A percentile compares a stretch with the other conserved stretches of the same genome.
Evolutionary conservation across 1,284 basidiomycete species (phyloP).

Genomic region (Dichomitus squalens): DNA sequence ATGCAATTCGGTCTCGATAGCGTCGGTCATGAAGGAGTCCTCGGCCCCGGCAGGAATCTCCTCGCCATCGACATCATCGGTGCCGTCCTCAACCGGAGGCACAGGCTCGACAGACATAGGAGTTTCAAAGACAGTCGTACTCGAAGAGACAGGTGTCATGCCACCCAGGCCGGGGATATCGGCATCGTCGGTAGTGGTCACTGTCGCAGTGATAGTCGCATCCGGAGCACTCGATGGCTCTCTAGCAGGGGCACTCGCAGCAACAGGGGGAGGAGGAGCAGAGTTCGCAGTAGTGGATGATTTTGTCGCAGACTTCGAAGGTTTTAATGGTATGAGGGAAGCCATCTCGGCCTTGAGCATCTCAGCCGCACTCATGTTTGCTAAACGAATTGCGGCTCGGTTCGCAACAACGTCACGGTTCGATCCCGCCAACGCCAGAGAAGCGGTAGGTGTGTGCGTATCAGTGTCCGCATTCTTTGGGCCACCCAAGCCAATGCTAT

Average conservation of each 20-base stretch:
- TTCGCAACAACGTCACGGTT: conserved; percentile 90
- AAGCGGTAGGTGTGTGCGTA: conserved; percentile 56
- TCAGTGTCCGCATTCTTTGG: conserved; percentile 56
- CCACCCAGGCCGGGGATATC: conserved; percentile 38
- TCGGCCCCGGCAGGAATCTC: conserved; percentile 20
- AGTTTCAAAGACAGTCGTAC: conserved; percentile 10
- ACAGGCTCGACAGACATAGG: conserved; percentile 6
- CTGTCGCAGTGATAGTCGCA: conserved; percentile 3
- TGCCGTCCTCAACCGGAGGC: conserved; percentile 13
- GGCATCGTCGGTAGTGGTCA: conserved; percentile 20
- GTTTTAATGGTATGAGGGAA: conserved; percentile 64
- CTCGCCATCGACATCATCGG: conserved; percentile 27
- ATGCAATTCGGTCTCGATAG: conserved; percentile 26
- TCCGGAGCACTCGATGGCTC: conserved; percentile 16
- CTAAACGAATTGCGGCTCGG: conserved; percentile 87
- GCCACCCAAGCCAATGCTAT: conserved; percentile 73
- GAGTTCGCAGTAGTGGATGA: conserved; percentile 29
- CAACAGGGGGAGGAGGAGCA: conserved; percentile 22
- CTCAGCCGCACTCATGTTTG: conserved; percentile 95
- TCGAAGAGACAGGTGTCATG: conserved; percentile 11
- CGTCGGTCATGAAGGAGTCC: conserved; percentile 18
- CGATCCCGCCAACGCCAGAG: conserved; percentile 72
- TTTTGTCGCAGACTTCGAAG: conserved; percentile 40
- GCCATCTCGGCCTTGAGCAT: conserved; percentile 90
- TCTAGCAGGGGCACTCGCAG: conserved; percentile 15